Evolutionary conservation across 192 early-diverging fungal species (phyloP).

Genomic region (Linnemannia schmuckeri): DNA sequence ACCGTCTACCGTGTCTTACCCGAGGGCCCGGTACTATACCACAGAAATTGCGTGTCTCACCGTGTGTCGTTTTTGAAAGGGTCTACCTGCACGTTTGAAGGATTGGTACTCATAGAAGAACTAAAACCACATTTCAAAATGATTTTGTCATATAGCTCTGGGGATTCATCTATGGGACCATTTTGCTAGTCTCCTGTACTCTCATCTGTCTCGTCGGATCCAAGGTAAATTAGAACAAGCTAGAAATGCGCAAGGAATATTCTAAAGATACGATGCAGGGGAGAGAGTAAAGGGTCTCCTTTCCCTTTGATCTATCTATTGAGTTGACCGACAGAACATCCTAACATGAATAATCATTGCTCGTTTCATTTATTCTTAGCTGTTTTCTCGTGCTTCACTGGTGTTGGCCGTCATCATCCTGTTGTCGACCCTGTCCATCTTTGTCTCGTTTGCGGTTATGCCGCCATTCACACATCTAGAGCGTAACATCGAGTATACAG

Average conservation of each 20-base stretch:
- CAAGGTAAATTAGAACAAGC: conserved; percentile 43
- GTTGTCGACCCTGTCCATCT: conserved; percentile 64
- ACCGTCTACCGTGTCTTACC: conserved; percentile 64
- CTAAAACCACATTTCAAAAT: neutral
- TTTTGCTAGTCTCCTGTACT: conserved; percentile 67
- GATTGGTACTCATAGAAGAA: neutral
- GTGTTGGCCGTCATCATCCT: conserved; percentile 69
- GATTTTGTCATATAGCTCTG: conserved; percentile 42
- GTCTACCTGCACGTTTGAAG: neutral
- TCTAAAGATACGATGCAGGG: neutral
- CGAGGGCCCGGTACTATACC: conserved; percentile 57
- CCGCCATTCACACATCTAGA: conserved; percentile 67
- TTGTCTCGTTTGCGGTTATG: conserved; percentile 70
- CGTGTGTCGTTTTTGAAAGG: neutral
- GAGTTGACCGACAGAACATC: neutral
- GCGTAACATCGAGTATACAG: conserved; percentile 68
- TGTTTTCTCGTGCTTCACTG: conserved; percentile 71
- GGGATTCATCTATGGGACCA: conserved; percentile 68
- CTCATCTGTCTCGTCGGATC: conserved; percentile 70
- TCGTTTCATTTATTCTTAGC: conserved; percentile 17
- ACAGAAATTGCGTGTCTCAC: neutral
- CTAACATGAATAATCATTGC: neutral
- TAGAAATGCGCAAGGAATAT: neutral
- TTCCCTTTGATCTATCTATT: neutral
- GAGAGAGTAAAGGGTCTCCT: neutral